Conservation (phyloP, 768 basidiomycete species). For the Tremella mesenterica region DNA sequence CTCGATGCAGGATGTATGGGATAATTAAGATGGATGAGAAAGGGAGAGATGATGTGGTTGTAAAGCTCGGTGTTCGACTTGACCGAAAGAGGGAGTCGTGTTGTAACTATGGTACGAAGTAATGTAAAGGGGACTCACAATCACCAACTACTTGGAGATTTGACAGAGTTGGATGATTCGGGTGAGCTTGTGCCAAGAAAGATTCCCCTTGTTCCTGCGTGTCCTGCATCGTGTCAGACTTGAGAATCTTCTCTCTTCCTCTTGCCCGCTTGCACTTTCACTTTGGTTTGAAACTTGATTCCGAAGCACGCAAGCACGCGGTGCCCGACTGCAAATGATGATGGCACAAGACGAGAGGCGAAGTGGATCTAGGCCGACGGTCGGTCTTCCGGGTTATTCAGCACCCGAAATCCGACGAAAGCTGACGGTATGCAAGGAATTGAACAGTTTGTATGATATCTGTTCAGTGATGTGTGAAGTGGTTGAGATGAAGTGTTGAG, state of each 20-base stretch:
- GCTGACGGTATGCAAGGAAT: too few relatives aligned
- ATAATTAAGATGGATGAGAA: neutral
- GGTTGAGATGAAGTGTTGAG: too few relatives aligned
- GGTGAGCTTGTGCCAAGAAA: conserved; percentile 22
- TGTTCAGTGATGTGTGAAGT: too few relatives aligned
- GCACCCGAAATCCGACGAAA: too few relatives aligned
- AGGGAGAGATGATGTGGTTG: neutral
- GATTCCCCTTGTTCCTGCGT: too few relatives aligned
- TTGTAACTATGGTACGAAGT: neutral
- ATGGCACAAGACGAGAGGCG: too few relatives aligned
- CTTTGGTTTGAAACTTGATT: too few relatives aligned
- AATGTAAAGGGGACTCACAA: neutral
- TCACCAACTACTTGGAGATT: neutral
- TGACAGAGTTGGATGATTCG: conserved; percentile 31
- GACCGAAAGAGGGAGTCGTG: neutral
- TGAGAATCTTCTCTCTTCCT: neutral
- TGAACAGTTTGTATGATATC: too few relatives aligned
- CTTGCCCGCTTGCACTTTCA: neutral
- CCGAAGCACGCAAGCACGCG: too few relatives aligned
- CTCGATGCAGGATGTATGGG: neutral
- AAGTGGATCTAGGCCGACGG: too few relatives aligned
- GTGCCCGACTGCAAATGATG: too few relatives aligned
- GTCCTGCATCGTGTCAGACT: neutral
- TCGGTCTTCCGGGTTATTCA: too few relatives aligned
- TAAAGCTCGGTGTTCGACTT: neutral